Conservation (phyloP, 2,329 filamentous ascomycete genomes). For the Camptophora hylomeconis region DNA sequence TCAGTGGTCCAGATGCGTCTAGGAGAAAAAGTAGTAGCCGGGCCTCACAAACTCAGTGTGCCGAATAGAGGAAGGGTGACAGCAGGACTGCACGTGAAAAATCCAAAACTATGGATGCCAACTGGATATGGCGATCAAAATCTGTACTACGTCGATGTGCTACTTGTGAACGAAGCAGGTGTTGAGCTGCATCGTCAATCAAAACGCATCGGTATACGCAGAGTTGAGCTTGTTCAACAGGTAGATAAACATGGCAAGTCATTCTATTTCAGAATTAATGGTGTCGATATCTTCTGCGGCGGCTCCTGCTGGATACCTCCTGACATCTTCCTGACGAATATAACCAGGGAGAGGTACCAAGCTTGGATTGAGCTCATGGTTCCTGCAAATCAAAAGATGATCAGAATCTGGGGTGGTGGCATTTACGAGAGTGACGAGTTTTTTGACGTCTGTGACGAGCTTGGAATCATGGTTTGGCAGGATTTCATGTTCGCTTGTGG, state of each 20-base stretch:
- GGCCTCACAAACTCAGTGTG: neutral
- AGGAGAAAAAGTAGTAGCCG: conserved; percentile 22
- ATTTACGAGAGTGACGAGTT: conserved; percentile 65
- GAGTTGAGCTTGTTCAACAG: conserved; percentile 30
- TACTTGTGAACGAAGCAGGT: conserved; percentile 23
- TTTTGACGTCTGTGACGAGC: conserved; percentile 63
- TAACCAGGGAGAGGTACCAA: conserved; percentile 40
- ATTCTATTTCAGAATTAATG: conserved; percentile 54
- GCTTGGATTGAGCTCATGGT: conserved; percentile 49
- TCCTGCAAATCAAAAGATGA: conserved; percentile 49
- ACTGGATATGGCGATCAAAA: conserved; percentile 45
- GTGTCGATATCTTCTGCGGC: conserved; percentile 53
- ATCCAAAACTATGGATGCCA: conserved; percentile 47
- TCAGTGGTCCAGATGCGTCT: conserved; percentile 19
- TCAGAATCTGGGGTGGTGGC: conserved; percentile 59
- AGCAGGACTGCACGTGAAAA: conserved; percentile 9
- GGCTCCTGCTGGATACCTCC: conserved; percentile 56
- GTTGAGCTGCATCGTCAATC: conserved; percentile 31
- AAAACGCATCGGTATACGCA: conserved; percentile 39
- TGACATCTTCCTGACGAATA: conserved; percentile 45
- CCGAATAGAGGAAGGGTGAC: conserved; percentile 3
- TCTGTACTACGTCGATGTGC: conserved; percentile 41
- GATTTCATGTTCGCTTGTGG: conserved; percentile 76
- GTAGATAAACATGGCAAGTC: conserved; percentile 43
- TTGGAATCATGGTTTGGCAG: conserved; percentile 76